These are phyloP conservation scores for Edaphochlamys debaryana DNA, from an alignment of 139 green algal genomes.

Conservation along the genomic window DNA sequence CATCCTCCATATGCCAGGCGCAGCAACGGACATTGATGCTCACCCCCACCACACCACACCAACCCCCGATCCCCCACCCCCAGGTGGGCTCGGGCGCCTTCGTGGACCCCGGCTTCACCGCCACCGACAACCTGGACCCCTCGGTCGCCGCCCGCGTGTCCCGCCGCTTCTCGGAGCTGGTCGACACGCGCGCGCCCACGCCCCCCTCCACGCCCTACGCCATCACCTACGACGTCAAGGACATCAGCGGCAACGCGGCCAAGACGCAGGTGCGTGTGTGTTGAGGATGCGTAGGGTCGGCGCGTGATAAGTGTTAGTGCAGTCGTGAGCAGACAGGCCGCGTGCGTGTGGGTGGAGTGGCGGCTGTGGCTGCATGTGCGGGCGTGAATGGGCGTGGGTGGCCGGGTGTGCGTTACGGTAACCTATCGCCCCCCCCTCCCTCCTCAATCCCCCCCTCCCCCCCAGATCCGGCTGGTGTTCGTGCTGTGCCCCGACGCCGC, in stretches of 20 bases:
- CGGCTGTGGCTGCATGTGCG: too few species aligned
- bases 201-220: constrained; percentile 36
- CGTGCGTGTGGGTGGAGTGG: too few species aligned
- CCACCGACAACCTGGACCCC: constrained; percentile 39
- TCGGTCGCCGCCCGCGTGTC: not conserved
- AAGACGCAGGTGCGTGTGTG: constrained; percentile 4
- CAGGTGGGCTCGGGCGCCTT: constrained; percentile 9
- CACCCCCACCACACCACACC: too few species aligned
- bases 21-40: too few species aligned
- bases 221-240: constrained; percentile 53
- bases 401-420: too few species aligned
- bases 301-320: too few species aligned
- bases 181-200: constrained; percentile 43
- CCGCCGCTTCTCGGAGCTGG: constrained; percentile 30
- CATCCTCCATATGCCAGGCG: too few species aligned
- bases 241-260: constrained; percentile 49
- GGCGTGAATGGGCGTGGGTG: too few species aligned
- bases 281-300: too few species aligned
- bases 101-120: constrained; percentile 35
- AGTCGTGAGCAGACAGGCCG: too few species aligned
- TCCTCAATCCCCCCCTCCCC: not conserved
- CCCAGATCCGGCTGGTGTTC: constrained; percentile 49
- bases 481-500: constrained; percentile 36
- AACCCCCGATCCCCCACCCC: constrained; percentile 34
- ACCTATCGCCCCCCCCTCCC: not conserved